Base-by-base conservation (phyloP, 129 eudicot genomes). In the Sambucus nigra region DNA sequence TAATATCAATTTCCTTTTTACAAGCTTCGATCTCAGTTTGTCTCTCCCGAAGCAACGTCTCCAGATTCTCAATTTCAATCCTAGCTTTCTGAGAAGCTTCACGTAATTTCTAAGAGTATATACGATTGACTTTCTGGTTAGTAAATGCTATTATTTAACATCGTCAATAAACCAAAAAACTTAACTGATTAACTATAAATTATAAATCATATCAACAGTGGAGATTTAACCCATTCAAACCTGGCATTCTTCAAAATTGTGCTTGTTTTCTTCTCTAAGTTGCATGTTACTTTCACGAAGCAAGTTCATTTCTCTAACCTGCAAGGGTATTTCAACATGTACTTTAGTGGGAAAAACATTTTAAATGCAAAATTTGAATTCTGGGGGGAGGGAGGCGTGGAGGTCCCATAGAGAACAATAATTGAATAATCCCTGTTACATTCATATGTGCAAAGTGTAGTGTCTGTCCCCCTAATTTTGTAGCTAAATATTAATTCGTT, bases 211-310 rank as follows among this genome's bases (percentile, higher is more conserved):
- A 35, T 35, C 8, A 35, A 8, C 1, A 35, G 42, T 35, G 42
- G 13, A 35, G 42, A 35, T 35, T 35, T 35, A n/a, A 1, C 40
- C 11, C 8, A 44, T 27, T 18, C 38, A 35, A 47, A 70, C 76
- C 76, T 80, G 94, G 72, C 99, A 85, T 67, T 91, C 99, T 33
- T 91, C 89, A 46, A 85, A 82, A 68, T 91, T 91, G 45, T 76
- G 84, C 59, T 60, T 66, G 70, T 79, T 91, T 60, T 91, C 99
- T 56, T 91, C 99, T 66, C 99, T 67, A 8, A 91, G 94, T 64
- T 91, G 99, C 20, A 68, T 60, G 56, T 91, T 91, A 55, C 99
- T 91, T 69, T 91, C 99, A 47, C 99, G 84, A 17, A 91, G 91
- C 59, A 91, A 68, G 50, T 71, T 91, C 74, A 91, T 73, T 42